phyloP scores from a whole-genome alignment of 306 rosid species.

The Acmispon strigosus region DNA sequence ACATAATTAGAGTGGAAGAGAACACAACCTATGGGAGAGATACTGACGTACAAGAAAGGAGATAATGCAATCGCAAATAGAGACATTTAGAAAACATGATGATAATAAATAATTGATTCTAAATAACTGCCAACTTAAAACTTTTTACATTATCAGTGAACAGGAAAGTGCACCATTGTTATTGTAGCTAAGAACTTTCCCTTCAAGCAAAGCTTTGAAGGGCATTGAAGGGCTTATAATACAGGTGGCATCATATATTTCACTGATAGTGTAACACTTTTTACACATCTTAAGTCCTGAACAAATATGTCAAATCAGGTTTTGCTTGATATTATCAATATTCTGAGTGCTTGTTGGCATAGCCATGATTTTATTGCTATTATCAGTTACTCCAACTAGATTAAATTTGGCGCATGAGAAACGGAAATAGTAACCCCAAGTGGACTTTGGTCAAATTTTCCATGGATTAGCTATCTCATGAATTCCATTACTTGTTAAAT shows the following conservation, averaged over 20 bases:
- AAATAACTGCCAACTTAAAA: neutral
- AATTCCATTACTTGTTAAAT: neutral
- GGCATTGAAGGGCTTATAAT: neutral
- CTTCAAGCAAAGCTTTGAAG: neutral
- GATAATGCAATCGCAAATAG: neutral
- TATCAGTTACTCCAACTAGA: slow-evolving; percentile 1
- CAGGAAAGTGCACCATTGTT: neutral
- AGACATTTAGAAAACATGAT: neutral
- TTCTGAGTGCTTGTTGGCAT: neutral
- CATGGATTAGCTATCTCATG: neutral
- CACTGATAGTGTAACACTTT: neutral
- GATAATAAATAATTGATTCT: neutral
- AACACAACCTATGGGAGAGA: neutral
- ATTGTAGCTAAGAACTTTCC: neutral
- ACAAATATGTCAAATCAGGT: neutral
- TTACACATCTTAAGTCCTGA: neutral
- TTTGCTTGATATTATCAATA: neutral
- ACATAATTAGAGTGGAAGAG: slow-evolving; percentile 9
- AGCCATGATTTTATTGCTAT: neutral
- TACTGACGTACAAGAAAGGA: neutral
- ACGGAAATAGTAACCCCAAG: neutral
- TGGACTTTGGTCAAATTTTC: neutral
- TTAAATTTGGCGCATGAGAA: neutral
- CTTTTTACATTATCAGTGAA: neutral
- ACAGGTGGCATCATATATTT: neutral